Conservation (phyloP, 2,329 filamentous ascomycete species). For the Verticillium nubilum region DNA sequence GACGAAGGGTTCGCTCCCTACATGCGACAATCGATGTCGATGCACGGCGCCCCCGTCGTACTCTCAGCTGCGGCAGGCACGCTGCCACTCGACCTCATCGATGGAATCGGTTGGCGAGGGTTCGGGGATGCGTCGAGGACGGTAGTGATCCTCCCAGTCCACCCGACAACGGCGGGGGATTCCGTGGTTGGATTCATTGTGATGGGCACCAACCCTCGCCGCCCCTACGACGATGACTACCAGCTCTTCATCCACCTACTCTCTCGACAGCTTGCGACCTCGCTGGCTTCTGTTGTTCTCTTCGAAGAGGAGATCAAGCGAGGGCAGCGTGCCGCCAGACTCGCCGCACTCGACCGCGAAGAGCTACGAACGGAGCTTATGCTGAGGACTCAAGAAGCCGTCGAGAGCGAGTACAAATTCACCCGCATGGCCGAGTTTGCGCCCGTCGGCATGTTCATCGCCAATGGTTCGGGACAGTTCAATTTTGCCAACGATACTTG, state of each 20-base stretch:
- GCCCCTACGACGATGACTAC: constrained; percentile 78
- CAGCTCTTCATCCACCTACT: constrained; percentile 70
- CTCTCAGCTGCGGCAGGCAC: constrained; percentile 63
- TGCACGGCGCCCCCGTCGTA: constrained; percentile 59
- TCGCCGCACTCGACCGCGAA: constrained; percentile 71
- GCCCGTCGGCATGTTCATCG: constrained; percentile 80
- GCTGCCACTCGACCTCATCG: constrained; percentile 57
- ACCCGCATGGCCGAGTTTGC: constrained; percentile 81
- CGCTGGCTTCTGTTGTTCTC: constrained; percentile 73
- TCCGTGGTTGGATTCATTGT: constrained; percentile 72
- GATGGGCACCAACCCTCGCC: constrained; percentile 70
- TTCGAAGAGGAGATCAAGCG: constrained; percentile 79
- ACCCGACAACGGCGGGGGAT: constrained; percentile 67
- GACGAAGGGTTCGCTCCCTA: constrained; percentile 70
- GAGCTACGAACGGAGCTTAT: constrained; percentile 72
- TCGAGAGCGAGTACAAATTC: constrained; percentile 70
- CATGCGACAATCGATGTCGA: constrained; percentile 68
- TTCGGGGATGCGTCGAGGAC: constrained; percentile 66
- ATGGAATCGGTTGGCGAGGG: constrained; percentile 64
- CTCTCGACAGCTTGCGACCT: constrained; percentile 71
- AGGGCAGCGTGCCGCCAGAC: constrained; percentile 65
- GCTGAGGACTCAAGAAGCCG: constrained; percentile 55
- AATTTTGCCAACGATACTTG: constrained; percentile 80
- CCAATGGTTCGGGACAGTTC: constrained; percentile 64
- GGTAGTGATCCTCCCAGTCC: constrained; percentile 72